phyloP scores from a whole-genome alignment of 225 moss, liverwort and hornwort species.

The Sphagnum tenellum region DNA sequence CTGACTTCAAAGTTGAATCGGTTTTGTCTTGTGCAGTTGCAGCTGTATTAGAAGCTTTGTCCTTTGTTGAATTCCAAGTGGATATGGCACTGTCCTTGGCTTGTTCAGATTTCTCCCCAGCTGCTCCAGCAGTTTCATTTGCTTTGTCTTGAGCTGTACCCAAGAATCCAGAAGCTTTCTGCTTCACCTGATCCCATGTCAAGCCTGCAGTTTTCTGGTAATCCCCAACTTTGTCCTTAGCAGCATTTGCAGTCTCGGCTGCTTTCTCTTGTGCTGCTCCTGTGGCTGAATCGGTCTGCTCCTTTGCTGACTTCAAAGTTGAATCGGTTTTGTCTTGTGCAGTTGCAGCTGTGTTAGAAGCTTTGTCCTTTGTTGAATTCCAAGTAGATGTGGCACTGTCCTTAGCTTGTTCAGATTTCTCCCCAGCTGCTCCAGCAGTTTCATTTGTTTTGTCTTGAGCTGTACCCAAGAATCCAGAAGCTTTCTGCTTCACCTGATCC shows the following conservation, averaged over 20 bases:
- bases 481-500: too few relatives aligned
- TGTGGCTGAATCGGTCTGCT: constrained; percentile 7
- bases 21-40: constrained; percentile 1
- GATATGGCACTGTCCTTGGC: too few relatives aligned
- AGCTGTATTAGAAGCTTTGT: neutral
- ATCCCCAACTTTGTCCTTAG: neutral
- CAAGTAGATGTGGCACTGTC: constrained; percentile 10
- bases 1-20: constrained; percentile 15
- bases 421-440: too few relatives aligned
- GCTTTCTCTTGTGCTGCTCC: constrained; percentile 14
- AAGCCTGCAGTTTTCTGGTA: constrained; percentile 11
- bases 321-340: neutral
- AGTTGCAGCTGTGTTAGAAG: constrained; percentile 3
- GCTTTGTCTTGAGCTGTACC: neutral
- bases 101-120: too few relatives aligned
- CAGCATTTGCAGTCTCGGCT: constrained; percentile 9
- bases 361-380: constrained; percentile 4
- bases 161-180: neutral
- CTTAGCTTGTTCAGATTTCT: constrained; percentile 2
- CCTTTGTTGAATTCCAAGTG: too few relatives aligned
- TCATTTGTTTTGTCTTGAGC: too few relatives aligned
- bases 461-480: too few relatives aligned
- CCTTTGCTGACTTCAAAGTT: neutral
- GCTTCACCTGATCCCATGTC: constrained; percentile 5
- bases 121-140: constrained; percentile 17